Evolutionary conservation across 352 stramenopile genomes (phyloP).

Genomic region (Aphanomyces stellatus): DNA sequence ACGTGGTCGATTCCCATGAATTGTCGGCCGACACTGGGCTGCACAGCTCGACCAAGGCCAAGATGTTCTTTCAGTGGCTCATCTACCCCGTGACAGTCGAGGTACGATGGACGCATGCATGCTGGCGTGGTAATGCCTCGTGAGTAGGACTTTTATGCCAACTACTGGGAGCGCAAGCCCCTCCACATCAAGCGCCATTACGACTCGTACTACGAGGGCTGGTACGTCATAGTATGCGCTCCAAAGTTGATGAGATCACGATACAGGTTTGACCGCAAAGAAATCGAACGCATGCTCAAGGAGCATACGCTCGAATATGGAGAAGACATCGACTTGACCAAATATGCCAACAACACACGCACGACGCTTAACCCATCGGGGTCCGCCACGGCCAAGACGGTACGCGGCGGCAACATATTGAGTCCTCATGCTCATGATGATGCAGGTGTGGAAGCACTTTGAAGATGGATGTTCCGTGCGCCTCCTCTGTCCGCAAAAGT

Average conservation of each 20-base stretch:
- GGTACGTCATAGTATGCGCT: slow-evolving; percentile 24
- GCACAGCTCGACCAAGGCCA: slow-evolving; percentile 58
- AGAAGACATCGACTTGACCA: slow-evolving; percentile 77
- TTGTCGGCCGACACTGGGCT: slow-evolving; percentile 46
- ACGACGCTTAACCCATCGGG: slow-evolving; percentile 54
- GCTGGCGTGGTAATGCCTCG: neutral
- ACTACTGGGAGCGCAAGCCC: slow-evolving; percentile 91
- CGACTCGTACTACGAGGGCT: slow-evolving; percentile 65
- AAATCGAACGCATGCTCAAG: slow-evolving; percentile 67
- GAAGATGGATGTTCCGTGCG: slow-evolving; percentile 85
- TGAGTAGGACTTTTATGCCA: slow-evolving; percentile 80
- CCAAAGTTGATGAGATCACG: neutral
- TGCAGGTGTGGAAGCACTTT: slow-evolving; percentile 66
- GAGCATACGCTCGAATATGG: slow-evolving; percentile 73
- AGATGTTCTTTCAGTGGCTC: slow-evolving; percentile 78
- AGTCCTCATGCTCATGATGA: slow-evolving; percentile 18
- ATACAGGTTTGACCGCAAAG: slow-evolving; percentile 50
- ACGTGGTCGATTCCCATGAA: slow-evolving; percentile 49
- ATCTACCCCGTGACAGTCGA: slow-evolving; percentile 70
- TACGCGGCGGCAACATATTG: slow-evolving; percentile 22
- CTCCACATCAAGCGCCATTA: slow-evolving; percentile 74
- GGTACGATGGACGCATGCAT: neutral
- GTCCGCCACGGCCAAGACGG: slow-evolving; percentile 41
- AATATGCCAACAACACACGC: slow-evolving; percentile 79
- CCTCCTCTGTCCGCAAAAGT: slow-evolving; percentile 91